phyloP scores from a whole-genome alignment of 2,329 filamentous ascomycete genomes.

The Ophiostoma ulmi region DNA sequence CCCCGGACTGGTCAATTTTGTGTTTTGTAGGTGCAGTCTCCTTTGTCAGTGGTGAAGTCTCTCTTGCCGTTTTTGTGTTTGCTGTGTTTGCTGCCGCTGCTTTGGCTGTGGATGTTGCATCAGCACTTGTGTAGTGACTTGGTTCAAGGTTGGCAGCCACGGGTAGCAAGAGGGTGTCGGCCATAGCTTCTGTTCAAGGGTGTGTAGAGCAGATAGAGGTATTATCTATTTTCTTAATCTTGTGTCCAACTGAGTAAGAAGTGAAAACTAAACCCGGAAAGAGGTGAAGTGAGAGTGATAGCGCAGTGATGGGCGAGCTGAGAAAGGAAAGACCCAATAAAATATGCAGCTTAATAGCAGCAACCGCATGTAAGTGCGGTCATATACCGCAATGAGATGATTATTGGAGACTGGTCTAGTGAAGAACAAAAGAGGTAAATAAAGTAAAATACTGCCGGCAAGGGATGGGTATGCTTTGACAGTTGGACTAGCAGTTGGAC shows the following conservation, averaged over 20 bases:
- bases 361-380: constrained; percentile 2
- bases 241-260: background rate
- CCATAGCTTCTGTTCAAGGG: background rate
- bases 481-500: background rate
- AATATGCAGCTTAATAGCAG: background rate
- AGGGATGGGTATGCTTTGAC: background rate
- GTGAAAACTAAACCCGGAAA: background rate
- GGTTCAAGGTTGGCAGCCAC: constrained; percentile 13
- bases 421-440: background rate
- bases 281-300: background rate
- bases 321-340: background rate
- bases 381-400: background rate
- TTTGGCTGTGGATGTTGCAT: background rate
- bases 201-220: background rate
- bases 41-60: background rate
- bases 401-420: too few species aligned
- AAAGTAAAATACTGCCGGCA: background rate
- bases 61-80: background rate
- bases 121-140: constrained; percentile 7
- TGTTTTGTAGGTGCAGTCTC: background rate
- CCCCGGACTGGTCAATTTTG: background rate
- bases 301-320: background rate
- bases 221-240: too few species aligned
- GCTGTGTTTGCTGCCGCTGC: background rate
- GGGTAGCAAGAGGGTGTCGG: background rate